These are phyloP conservation scores for Fraxinus sp. DNA, from an alignment of 305 asterid species.

Conservation along the genomic window DNA sequence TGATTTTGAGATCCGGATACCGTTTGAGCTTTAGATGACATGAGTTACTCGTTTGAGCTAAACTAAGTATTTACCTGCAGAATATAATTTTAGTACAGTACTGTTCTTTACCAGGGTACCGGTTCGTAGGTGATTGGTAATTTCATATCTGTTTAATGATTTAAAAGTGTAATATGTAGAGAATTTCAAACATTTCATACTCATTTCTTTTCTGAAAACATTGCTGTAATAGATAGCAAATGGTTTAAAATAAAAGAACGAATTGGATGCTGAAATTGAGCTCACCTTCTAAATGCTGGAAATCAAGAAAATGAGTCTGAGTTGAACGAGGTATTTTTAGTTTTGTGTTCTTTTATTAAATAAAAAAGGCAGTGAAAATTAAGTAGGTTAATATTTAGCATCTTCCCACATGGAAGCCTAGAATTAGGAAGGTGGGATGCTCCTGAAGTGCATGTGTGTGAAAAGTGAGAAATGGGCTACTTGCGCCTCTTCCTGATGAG, in stretches of 20 bases:
- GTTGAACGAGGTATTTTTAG: not conserved
- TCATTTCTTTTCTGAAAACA: not conserved
- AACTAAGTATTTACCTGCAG: not conserved
- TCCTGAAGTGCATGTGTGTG: not conserved
- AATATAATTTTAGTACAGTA: not conserved
- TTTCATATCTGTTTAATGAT: not conserved
- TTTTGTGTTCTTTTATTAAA: not conserved
- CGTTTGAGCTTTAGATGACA: not conserved
- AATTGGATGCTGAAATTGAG: not conserved
- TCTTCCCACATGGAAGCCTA: not conserved
- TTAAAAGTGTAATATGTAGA: not conserved
- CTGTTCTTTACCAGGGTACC: not conserved
- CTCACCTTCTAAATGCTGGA: not conserved
- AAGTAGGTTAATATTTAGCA: not conserved
- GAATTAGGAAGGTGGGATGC: not conserved
- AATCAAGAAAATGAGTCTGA: not conserved
- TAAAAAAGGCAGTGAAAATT: not conserved
- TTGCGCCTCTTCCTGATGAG: not conserved
- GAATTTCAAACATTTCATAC: not conserved
- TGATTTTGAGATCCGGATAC: not conserved
- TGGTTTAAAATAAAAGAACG: not conserved
- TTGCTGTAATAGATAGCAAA: not conserved
- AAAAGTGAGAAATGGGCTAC: not conserved
- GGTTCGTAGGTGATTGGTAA: not conserved
- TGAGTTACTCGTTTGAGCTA: not conserved